Conservation (phyloP, 257 asterid genomes). For the Oldenlandia corymbosa region DNA sequence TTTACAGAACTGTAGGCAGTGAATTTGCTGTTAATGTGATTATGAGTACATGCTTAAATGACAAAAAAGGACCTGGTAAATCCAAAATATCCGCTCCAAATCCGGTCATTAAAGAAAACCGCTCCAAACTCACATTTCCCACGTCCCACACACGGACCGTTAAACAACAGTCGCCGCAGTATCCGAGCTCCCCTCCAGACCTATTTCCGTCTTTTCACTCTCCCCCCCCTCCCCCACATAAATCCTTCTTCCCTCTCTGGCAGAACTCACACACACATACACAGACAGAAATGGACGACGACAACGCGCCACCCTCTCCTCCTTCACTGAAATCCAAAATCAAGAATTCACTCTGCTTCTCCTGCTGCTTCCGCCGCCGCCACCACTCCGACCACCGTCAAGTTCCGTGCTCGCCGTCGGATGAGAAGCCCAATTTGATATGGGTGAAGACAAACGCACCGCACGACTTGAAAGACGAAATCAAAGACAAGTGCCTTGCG, state of each 20-base stretch:
- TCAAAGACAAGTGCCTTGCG: slow-evolving; percentile 45
- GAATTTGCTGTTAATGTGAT: too few relatives aligned
- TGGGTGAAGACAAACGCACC: slow-evolving; percentile 36
- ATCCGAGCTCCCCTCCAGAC: slow-evolving; percentile 5
- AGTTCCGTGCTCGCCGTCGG: slow-evolving; percentile 26
- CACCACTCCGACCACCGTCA: slow-evolving; percentile 25
- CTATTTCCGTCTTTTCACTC: slow-evolving; percentile 5
- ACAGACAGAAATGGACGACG: slow-evolving; percentile 17
- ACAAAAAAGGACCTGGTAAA: too few relatives aligned
- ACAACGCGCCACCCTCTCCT: slow-evolving; percentile 13
- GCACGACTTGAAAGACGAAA: slow-evolving; percentile 26
- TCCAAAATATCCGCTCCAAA: background rate
- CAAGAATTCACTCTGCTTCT: slow-evolving; percentile 41
- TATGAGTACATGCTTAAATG: too few relatives aligned
- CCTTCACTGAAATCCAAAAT: slow-evolving; percentile 44
- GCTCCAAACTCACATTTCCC: background rate
- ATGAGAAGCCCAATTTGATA: slow-evolving; percentile 41
- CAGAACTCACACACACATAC: too few relatives aligned
- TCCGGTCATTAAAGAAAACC: background rate
- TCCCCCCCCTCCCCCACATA: background rate
- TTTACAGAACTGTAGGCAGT: too few relatives aligned
- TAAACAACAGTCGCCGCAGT: slow-evolving; percentile 12
- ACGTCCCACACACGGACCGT: background rate
- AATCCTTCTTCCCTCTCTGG: too few relatives aligned
- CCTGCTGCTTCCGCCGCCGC: slow-evolving; percentile 53